Conservation (phyloP, 2,329 filamentous ascomycete species). For the Cladosporium sp. region DNA sequence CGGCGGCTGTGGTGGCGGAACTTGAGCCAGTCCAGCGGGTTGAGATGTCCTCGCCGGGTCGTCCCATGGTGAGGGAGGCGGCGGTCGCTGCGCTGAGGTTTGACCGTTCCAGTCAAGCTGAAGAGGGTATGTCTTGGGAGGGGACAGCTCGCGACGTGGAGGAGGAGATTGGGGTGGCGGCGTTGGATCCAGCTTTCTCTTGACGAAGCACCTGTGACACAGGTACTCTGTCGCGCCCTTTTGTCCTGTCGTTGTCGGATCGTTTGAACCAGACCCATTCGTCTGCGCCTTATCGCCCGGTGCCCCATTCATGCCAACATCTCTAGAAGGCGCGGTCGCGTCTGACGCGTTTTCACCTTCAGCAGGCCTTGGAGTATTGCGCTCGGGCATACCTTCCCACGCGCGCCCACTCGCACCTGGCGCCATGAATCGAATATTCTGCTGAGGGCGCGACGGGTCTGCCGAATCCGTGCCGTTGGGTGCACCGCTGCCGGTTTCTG, state of each 20-base stretch:
- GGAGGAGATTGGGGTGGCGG: slow-evolving; percentile 30
- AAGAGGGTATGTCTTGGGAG: slow-evolving; percentile 23
- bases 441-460: slow-evolving; percentile 9
- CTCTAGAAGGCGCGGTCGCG: background rate
- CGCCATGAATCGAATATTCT: slow-evolving; percentile 26
- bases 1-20: slow-evolving; percentile 15
- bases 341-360: background rate
- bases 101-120: slow-evolving; percentile 22
- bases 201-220: slow-evolving; percentile 48
- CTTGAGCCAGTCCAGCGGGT: slow-evolving; percentile 11
- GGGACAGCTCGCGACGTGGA: slow-evolving; percentile 20
- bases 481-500: background rate
- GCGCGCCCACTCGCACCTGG: slow-evolving; percentile 24
- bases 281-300: background rate
- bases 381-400: slow-evolving; percentile 28
- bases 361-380: slow-evolving; percentile 12
- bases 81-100: slow-evolving; percentile 12
- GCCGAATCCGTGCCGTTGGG: background rate
- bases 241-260: slow-evolving; percentile 12
- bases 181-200: slow-evolving; percentile 36
- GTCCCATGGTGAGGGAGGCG: slow-evolving; percentile 22
- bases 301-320: background rate
- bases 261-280: background rate
- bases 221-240: slow-evolving; percentile 29
- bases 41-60: slow-evolving; percentile 17